Base-by-base conservation (phyloP, 495 filamentous ascomycete genomes). In the Patellaria atrata region DNA sequence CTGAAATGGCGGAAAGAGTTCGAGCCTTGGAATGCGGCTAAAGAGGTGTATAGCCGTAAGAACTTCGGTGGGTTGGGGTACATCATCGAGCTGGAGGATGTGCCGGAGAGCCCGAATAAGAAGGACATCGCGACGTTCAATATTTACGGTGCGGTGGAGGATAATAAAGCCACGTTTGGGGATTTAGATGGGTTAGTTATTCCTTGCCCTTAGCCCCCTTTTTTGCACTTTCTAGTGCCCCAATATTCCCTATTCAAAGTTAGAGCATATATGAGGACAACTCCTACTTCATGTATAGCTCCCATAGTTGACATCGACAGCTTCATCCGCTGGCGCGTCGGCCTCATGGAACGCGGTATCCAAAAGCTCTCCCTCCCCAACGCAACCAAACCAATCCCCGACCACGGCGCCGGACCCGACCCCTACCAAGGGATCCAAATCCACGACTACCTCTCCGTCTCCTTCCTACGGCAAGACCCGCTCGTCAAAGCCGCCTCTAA, bases 391-490 rank as follows among this genome's bases (percentile, higher is more conserved):
- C 69, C 76, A 18, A 86, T 92, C 44, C 76, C 79, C 1, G 77
- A 82, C 41, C 69, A 73, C 32, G 65, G 69, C 41, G 58, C 47
- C 11, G 57, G 56, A 8, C 43, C 64, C 12, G 85, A 94, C 53
- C 81, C 79, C 1, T 89, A 93, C 58, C 75, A 83, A 59, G 80
- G 84, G 53, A 65, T 79, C 41, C 84, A 94, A 56, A 73, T 94
- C 4, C 85, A 94, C 61, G 85, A 94, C 60, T 94, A 91, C 64
- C 61, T 79, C 41, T 72, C 70, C 31, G 70, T 93, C 48, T 76
- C 69, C 44, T 92, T 92, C 64, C 62, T 92, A 27, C 75, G 79
- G 15, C 66, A 74, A 52, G 71, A 81, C 33, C 67, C 78, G 1
- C 55, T 57, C n/a, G 65, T 81, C 44, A 77, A 74, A 43, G 63